Base-by-base conservation (phyloP, 2,329 filamentous ascomycete genomes). In the Aspergillus fumigatiaffinis region DNA sequence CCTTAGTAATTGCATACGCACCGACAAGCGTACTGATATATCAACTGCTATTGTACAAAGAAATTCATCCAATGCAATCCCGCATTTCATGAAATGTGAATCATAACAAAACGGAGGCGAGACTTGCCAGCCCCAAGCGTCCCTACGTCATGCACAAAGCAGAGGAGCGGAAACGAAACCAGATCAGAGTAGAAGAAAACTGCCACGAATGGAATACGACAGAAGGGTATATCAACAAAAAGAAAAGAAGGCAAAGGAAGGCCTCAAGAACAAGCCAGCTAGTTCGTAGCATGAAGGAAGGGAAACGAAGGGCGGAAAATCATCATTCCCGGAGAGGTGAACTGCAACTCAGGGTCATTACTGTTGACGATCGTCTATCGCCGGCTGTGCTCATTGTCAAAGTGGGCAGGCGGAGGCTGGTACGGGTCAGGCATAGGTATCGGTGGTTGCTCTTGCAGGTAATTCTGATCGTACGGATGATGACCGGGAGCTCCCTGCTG, bases 351-450 rank as follows among this genome's bases (percentile, higher is more conserved):
- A 25, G n/a, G 21, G 14, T 47, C 21, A 23, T 17, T 21, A 38
- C 10, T 3, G 14, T 9, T 4, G 25, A 35, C 9, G 20, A 38
- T n/a, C 25, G 5, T 23, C 25, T 55, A 55, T 44, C 54, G 42
- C n/a, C 42, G 50, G 21, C 28, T 28, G 14, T 61, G 64, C 42
- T 64, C 56, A 28, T 52, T 59, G 48, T 65, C 65, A 28, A 67
- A 63, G 29, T 66, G 64, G 1, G 62, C 62, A 20, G 69, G 63
- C 28, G 68, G 63, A 29, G 69, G 65, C 48, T 66, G 64, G 50
- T 69, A 71, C 14, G 67, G 55, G 20, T 72, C 70, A 2, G 69
- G 67, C 46, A 73, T 62, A 38, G 70, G 69, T 26, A 72, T 71
- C 4, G 70, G 70, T 1, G 61, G 61, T 38, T 70, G 66, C 52